Evolutionary conservation across 192 early-diverging fungal species (phyloP), one percentile per base, ranked within the genome.

Genomic region (Podila verticillata): DNA sequence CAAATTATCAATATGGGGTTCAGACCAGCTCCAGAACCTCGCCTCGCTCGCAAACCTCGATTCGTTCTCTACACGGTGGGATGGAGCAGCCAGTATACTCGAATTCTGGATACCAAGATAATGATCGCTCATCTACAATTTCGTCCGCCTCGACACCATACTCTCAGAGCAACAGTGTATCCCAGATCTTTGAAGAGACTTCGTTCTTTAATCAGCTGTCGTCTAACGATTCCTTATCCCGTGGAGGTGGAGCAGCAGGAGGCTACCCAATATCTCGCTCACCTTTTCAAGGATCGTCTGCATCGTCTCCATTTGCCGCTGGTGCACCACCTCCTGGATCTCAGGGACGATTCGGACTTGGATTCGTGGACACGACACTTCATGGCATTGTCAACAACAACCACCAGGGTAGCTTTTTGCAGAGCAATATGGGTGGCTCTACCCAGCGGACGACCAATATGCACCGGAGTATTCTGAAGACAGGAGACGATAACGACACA

Each of bases 111-210:
- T 67, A 72, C 28, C 59, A 67, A 19, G 77, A 80, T 47, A 29
- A 61, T 57, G 77, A 79, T 6, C 69, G 69, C 24, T 79, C 77
- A 4, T 80, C 77, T 4, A 58, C 77, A 0, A 29, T 80, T 0
- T 80, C 77, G 0, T 64, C 77, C 1, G 70, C 36, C 12, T 80
- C 77, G 3, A 80, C 77, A 4, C 77, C 77, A 0, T 80, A 80
- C 60, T 80, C 77, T 24, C 77, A 80, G 19, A 80, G 77, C 36
- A 80, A 80, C 51, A 80, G 77, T 8, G 70, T 66, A 15, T 80
- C 77, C 0, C 77, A 80, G 48, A 80, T 80, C 59, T 80, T 80
- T 68, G 77, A 80, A 49, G 77, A 80, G 48, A 80, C 77, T 8
- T 80, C 77, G 4, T 80, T 80, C 24, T 80, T 80, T 44, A 80